Evolutionary conservation across 2,329 filamentous ascomycete genomes (phyloP).

Genomic region (Knoxdaviesia proteae): DNA sequence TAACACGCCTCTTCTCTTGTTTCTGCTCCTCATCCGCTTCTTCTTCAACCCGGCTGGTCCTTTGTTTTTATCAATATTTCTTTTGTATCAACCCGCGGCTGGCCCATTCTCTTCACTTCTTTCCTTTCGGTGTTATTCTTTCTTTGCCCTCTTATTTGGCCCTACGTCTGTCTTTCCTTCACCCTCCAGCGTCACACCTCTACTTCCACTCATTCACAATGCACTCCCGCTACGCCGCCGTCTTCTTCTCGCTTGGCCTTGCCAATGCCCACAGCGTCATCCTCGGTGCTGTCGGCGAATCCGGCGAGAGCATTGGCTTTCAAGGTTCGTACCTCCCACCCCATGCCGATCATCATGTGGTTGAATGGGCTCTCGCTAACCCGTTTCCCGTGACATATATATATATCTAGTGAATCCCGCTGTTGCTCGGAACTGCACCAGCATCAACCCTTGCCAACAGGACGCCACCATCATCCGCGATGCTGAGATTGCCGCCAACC

Average conservation of each 20-base stretch:
- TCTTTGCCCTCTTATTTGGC: no score
- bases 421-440: slow-evolving; percentile 40
- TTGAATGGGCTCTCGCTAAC: not conserved
- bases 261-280: slow-evolving; percentile 24
- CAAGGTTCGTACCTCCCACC: slow-evolving; percentile 14
- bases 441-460: slow-evolving; percentile 43
- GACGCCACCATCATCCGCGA: slow-evolving; percentile 43
- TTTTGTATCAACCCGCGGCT: no score
- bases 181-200: no score
- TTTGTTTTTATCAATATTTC: no score
- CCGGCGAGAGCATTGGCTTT: slow-evolving; percentile 25
- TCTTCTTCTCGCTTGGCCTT: slow-evolving; percentile 5
- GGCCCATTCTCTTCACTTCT: no score
- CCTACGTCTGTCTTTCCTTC: no score
- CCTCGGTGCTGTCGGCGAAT: slow-evolving; percentile 22
- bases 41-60: no score
- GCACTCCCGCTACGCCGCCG: no score
- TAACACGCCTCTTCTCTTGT: no score
- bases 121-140: no score
- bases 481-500: slow-evolving; percentile 26
- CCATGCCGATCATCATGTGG: not conserved
- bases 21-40: no score
- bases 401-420: slow-evolving; percentile 21
- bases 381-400: not conserved
- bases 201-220: no score